Evolutionary conservation across 176 grass and related monocot genomes (phyloP).

Genomic region (Aegilops tauschii): DNA sequence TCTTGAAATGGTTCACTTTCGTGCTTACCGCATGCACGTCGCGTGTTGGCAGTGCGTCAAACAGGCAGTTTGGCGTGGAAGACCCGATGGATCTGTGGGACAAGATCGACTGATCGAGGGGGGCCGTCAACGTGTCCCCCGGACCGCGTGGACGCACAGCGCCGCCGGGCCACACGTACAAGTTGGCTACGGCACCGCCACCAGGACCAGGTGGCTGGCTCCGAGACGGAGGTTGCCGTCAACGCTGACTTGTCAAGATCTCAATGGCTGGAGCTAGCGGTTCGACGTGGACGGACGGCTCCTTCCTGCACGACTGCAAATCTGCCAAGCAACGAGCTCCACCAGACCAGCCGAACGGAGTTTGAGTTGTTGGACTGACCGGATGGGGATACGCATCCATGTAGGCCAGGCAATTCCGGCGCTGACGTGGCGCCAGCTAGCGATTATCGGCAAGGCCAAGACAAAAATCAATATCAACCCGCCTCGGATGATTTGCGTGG

Average conservation of each 20-base stretch:
- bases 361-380: neutral
- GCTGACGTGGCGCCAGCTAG: slow-evolving; percentile 4
- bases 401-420: neutral
- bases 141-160: neutral
- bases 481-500: no score
- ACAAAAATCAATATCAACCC: no score
- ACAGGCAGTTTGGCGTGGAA: neutral
- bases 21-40: neutral
- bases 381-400: neutral
- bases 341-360: neutral
- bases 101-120: no score
- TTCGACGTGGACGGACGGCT: neutral
- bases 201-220: neutral
- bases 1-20: no score
- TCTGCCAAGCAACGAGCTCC: neutral
- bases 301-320: neutral
- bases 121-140: neutral
- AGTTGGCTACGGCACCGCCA: neutral
- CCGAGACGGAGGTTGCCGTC: neutral
- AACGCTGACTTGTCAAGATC: neutral
- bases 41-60: neutral
- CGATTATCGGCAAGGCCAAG: no score
- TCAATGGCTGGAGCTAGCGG: neutral
- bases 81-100: neutral
- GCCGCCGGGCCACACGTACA: neutral